Conservation (phyloP, 2,329 filamentous ascomycete species). For the Cordyceps fumosorosea region DNA sequence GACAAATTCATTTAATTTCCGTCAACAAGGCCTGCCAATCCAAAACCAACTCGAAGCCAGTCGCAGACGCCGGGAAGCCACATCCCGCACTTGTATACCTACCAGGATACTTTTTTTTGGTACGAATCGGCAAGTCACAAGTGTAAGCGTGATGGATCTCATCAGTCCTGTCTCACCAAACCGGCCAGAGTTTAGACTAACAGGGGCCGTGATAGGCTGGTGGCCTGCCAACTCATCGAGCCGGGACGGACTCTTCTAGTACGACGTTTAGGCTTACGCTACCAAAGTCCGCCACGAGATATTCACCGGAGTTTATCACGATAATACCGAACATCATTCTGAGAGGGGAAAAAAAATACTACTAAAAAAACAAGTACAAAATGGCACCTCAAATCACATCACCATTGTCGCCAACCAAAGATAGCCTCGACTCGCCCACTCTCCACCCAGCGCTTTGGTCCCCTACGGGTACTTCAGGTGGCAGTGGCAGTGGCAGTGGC, state of each 20-base stretch:
- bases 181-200: background rate
- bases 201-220: background rate
- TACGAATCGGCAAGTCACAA: background rate
- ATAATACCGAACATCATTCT: background rate
- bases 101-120: background rate
- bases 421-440: background rate
- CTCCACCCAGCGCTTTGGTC: conserved; percentile 5
- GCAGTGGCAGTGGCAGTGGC: background rate
- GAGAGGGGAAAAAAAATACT: background rate
- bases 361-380: background rate
- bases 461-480: background rate
- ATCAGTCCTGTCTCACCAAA: background rate
- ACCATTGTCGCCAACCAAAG: background rate
- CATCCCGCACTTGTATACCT: background rate
- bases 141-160: conserved; percentile 4
- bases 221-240: background rate
- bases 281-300: background rate
- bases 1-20: too few species aligned
- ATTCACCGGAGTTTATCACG: background rate
- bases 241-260: background rate
- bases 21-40: too few species aligned
- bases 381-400: background rate
- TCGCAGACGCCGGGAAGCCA: too few species aligned
- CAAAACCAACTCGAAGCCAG: too few species aligned
- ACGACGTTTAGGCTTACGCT: background rate